A percentile compares a stretch with the other conserved stretches of the same genome.
Conservation (phyloP, 345 rosid species). For the Noccaea caerulescens region DNA sequence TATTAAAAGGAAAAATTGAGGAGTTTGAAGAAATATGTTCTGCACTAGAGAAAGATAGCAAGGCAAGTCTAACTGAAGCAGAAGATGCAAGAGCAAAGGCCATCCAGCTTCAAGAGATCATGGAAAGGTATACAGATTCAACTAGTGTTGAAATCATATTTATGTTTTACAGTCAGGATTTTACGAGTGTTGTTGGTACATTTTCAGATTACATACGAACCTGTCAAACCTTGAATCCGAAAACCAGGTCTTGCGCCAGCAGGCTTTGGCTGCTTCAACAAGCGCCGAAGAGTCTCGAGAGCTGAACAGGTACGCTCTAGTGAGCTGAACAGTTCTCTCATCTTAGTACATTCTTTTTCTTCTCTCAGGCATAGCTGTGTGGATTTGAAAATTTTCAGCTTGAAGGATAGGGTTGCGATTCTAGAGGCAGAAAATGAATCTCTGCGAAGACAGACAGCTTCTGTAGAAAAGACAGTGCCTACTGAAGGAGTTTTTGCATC, state of each 20-base stretch:
- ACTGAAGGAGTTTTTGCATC: constrained; percentile 39
- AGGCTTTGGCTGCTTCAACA: constrained; percentile 56
- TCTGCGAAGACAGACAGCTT: constrained; percentile 46
- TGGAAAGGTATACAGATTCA: constrained; percentile 53
- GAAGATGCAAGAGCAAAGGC: constrained; percentile 58
- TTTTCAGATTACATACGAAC: constrained; percentile 54
- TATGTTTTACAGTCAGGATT: constrained; percentile 4
- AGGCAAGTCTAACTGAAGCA: constrained; percentile 51
- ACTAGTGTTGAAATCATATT: background rate
- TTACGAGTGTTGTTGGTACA: constrained; percentile 27
- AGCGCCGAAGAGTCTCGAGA: constrained; percentile 50
- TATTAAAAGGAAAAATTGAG: constrained; percentile 47
- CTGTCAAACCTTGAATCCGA: constrained; percentile 66
- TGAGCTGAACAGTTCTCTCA: constrained; percentile 8
- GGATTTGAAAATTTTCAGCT: constrained; percentile 35
- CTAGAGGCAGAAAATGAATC: constrained; percentile 59
- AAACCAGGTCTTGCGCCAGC: constrained; percentile 73
- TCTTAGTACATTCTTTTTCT: constrained; percentile 18
- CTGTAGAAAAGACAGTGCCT: constrained; percentile 43
- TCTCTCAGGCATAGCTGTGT: constrained; percentile 10
- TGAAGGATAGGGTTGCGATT: constrained; percentile 49
- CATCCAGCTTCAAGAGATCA: constrained; percentile 50
- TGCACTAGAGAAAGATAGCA: constrained; percentile 50
- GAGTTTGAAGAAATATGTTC: constrained; percentile 53
- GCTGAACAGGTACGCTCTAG: constrained; percentile 46